phyloP scores from a whole-genome alignment of 352 stramenopile species.

The Pythium myriotylum region DNA sequence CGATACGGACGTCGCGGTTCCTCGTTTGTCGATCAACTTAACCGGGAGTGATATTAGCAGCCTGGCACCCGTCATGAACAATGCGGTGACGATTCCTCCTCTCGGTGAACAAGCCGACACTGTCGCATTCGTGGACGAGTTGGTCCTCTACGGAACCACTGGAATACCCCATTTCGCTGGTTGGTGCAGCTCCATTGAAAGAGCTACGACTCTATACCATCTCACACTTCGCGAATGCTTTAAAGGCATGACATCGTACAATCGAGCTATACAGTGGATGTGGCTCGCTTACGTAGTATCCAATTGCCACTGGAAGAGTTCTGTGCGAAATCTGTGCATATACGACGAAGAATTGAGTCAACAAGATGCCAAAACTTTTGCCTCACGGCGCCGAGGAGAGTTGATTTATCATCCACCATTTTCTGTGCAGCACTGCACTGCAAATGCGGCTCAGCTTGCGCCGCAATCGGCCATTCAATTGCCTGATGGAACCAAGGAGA shows the following conservation, averaged over 20 bases:
- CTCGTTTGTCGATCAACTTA: not conserved
- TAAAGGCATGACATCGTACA: no score
- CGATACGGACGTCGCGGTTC: not conserved
- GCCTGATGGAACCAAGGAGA: not conserved
- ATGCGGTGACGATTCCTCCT: not conserved
- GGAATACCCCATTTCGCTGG: conserved; percentile 1
- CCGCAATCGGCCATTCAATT: no score
- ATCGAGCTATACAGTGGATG: conserved; percentile 8
- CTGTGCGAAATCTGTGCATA: no score
- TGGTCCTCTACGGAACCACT: conserved; percentile 9
- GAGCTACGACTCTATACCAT: not conserved
- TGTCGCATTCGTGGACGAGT: conserved; percentile 6
- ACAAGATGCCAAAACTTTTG: no score
- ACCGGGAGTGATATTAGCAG: not conserved
- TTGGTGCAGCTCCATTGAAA: conserved; percentile 7
- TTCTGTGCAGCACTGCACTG: no score
- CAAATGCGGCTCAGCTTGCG: no score
- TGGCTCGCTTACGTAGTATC: no score
- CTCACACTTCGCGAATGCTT: conserved; percentile 2
- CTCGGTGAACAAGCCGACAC: not conserved
- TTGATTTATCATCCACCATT: no score
- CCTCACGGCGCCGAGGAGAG: no score
- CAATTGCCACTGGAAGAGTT: no score
- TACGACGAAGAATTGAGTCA: no score
- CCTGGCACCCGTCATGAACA: conserved; percentile 13